Evolutionary conservation across 345 rosid species (phyloP).

Genomic region (Adansonia digitata): DNA sequence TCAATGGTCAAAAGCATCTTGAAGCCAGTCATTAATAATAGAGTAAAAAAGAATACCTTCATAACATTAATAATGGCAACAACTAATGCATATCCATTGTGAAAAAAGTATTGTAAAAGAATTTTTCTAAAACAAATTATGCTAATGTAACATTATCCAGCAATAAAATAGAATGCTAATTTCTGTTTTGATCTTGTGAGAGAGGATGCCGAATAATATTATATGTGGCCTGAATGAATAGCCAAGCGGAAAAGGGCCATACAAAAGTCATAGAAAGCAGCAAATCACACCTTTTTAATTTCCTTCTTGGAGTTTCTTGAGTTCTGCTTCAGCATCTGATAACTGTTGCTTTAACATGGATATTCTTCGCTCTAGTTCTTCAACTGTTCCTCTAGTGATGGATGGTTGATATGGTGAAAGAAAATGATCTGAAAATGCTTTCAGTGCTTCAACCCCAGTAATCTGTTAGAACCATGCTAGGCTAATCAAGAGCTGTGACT

Average conservation of each 20-base stretch:
- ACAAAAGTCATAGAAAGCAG: not conserved
- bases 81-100: not conserved
- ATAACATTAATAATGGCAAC: not conserved
- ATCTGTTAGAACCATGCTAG: slow-evolving; percentile 42
- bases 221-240: not conserved
- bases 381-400: slow-evolving; percentile 37
- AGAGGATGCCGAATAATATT: not conserved
- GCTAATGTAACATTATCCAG: slow-evolving; percentile 14
- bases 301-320: slow-evolving; percentile 59
- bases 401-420: slow-evolving; percentile 57
- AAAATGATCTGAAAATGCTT: slow-evolving; percentile 65
- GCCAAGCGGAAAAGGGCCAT: not conserved
- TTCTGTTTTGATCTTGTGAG: not conserved
- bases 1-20: too few species aligned
- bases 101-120: not conserved
- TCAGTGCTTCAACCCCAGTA: slow-evolving; percentile 85
- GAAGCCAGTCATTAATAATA: too few species aligned
- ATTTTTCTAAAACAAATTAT: slow-evolving; percentile 11
- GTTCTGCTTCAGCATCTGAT: slow-evolving; percentile 69
- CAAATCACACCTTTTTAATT: slow-evolving; percentile 34
- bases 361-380: slow-evolving; percentile 55
- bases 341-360: slow-evolving; percentile 47
- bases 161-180: not conserved
- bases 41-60: too few species aligned
- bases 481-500: slow-evolving; percentile 14